phyloP scores from a whole-genome alignment of 2,329 filamentous ascomycete species.

The Ploettnerulaceae sp. region DNA sequence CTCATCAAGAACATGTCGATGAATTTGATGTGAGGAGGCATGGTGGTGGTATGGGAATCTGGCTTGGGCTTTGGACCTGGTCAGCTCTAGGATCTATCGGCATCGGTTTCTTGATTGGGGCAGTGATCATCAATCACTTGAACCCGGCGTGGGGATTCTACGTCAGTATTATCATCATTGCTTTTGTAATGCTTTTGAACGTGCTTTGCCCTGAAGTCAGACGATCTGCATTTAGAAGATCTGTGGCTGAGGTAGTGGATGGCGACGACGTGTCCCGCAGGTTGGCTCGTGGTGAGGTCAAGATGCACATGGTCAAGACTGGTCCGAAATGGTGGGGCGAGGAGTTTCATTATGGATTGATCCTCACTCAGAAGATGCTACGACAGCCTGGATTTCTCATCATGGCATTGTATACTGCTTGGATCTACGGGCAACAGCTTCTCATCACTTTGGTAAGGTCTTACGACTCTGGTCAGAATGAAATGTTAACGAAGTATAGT shows the following conservation, averaged over 20 bases:
- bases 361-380: conserved; percentile 65
- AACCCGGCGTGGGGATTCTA: conserved; percentile 73
- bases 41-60: conserved; percentile 74
- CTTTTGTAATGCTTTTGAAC: conserved; percentile 62
- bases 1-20: conserved; percentile 67
- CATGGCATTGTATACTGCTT: conserved; percentile 66
- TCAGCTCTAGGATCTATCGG: conserved; percentile 69
- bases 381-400: conserved; percentile 69
- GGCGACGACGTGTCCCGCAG: conserved; percentile 49
- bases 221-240: conserved; percentile 62
- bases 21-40: conserved; percentile 65
- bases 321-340: conserved; percentile 74
- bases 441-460: conserved; percentile 60
- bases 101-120: conserved; percentile 67
- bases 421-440: conserved; percentile 74
- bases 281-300: conserved; percentile 68
- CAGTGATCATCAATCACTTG: conserved; percentile 59
- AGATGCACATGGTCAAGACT: conserved; percentile 67
- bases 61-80: conserved; percentile 75
- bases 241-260: conserved; percentile 58
- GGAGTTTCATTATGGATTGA: conserved; percentile 66
- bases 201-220: conserved; percentile 68
- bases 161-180: conserved; percentile 63
- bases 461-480: conserved; percentile 5
- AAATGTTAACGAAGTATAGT: conserved; percentile 34